Conservation (phyloP, 2,329 filamentous ascomycete species). For the Clarireedia homoeocarpa region DNA sequence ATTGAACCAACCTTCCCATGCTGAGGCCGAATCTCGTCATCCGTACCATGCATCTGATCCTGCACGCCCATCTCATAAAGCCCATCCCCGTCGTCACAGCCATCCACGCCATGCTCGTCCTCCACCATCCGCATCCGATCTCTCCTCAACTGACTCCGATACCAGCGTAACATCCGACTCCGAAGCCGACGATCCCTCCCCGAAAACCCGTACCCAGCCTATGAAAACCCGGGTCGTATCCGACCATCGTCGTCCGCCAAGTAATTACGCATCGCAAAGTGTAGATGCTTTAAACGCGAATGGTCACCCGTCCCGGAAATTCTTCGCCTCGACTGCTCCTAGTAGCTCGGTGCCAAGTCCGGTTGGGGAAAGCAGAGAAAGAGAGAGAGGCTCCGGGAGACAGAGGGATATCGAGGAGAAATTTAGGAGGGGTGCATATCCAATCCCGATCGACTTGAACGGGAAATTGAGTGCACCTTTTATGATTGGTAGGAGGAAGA, state of each 20-base stretch:
- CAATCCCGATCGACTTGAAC: slow-evolving; percentile 23
- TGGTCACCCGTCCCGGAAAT: slow-evolving; percentile 4
- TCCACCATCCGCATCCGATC: not conserved
- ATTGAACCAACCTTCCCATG: slow-evolving; percentile 21
- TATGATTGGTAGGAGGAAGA: slow-evolving; percentile 28
- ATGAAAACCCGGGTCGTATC: not conserved
- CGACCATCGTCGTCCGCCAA: not conserved
- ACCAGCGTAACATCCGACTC: slow-evolving; percentile 1
- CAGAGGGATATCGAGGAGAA: slow-evolving; percentile 25
- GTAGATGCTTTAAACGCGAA: not conserved
- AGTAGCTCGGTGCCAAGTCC: slow-evolving; percentile 1
- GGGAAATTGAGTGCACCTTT: slow-evolving; percentile 27
- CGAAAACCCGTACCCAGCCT: not conserved
- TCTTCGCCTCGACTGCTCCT: not conserved
- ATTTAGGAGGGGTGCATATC: slow-evolving; percentile 15
- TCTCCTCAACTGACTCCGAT: not conserved
- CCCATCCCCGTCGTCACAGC: slow-evolving; percentile 38
- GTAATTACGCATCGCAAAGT: not conserved
- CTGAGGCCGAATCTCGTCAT: slow-evolving; percentile 4
- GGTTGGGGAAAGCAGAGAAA: slow-evolving; percentile 8
- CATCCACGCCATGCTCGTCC: slow-evolving; percentile 34
- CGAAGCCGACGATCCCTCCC: slow-evolving; percentile 2
- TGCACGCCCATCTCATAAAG: slow-evolving; percentile 13
- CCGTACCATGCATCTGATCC: not conserved
- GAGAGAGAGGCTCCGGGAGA: slow-evolving; percentile 19